A percentile compares a stretch with the other conserved stretches of the same genome.
phyloP scores from a whole-genome alignment of 805 yeast species.

The Cyberlindnera euphorbiiphila region DNA sequence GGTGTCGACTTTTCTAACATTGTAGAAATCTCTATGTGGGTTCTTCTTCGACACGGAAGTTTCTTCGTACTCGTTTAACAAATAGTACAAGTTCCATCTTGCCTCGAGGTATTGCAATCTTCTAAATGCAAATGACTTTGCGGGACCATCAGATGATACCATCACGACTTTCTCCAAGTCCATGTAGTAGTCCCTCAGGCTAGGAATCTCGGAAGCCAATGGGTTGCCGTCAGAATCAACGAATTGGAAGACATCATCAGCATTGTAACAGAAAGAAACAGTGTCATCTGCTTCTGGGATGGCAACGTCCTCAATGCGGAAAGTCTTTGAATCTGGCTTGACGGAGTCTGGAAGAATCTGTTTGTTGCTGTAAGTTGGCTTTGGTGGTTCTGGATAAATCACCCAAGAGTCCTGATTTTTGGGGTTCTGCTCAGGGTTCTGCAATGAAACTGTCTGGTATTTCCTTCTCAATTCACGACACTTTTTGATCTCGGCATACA shows the following conservation, averaged over 20 bases:
- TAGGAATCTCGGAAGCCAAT: constrained; percentile 62
- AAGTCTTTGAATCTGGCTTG: constrained; percentile 40
- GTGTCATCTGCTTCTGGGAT: constrained; percentile 46
- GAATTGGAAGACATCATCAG: constrained; percentile 69
- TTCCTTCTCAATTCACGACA: constrained; percentile 75
- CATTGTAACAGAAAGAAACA: constrained; percentile 44
- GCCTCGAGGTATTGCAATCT: constrained; percentile 93
- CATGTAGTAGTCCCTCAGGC: constrained; percentile 76
- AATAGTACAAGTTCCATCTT: constrained; percentile 87
- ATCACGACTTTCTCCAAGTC: constrained; percentile 74
- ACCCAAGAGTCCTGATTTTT: constrained; percentile 72
- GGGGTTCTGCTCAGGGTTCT: constrained; percentile 76
- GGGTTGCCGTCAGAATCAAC: constrained; percentile 34
- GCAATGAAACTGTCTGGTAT: constrained; percentile 69
- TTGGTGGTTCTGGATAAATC: constrained; percentile 91
- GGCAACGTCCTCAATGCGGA: constrained; percentile 38
- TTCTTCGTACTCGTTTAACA: constrained; percentile 91
- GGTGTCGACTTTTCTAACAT: constrained; percentile 94
- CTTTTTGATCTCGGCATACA: constrained; percentile 55
- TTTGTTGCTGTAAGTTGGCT: constrained; percentile 78
- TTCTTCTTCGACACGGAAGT: constrained; percentile 84
- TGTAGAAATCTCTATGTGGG: constrained; percentile 96
- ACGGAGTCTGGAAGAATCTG: constrained; percentile 41
- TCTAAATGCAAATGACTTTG: constrained; percentile 93
- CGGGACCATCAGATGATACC: constrained; percentile 90